Evolutionary conservation across 768 basidiomycete species (phyloP).

Genomic region (Neoboletus subvelutipes): DNA sequence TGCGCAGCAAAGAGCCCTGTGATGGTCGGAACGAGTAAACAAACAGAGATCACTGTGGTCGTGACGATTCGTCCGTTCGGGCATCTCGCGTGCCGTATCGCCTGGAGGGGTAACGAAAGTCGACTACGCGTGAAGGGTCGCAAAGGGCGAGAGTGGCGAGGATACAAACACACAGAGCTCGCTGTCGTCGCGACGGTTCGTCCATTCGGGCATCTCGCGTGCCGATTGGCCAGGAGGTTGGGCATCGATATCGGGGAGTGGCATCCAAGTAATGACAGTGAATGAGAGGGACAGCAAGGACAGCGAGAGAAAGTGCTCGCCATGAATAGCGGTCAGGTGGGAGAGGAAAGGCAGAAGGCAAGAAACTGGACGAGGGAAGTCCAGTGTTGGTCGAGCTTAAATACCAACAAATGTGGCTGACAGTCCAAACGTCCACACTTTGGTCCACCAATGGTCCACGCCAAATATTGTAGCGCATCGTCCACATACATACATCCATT

Average conservation of each 20-base stretch:
- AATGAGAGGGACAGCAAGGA: background rate
- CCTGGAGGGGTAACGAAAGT: background rate
- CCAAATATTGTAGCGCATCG: background rate
- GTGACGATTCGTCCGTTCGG: background rate
- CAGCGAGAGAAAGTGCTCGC: background rate
- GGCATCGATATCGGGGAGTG: background rate
- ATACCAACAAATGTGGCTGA: conserved; percentile 14
- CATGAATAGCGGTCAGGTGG: background rate
- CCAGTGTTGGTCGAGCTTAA: conserved; percentile 1
- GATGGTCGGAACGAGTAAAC: background rate
- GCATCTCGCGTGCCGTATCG: conserved; percentile 8
- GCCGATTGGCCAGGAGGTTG: background rate
- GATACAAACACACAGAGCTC: background rate
- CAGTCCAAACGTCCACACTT: background rate
- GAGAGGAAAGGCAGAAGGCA: background rate
- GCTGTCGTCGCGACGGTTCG: background rate
- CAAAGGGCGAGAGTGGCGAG: background rate
- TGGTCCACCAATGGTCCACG: background rate
- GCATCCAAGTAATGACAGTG: background rate
- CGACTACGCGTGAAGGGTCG: too few species aligned
- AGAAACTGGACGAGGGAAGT: background rate
- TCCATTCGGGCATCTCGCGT: conserved; percentile 4
- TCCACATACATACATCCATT: conserved; percentile 4
- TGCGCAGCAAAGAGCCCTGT: background rate
- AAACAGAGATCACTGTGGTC: background rate